Evolutionary conservation across 1,284 basidiomycete species (phyloP).

Genomic region (Rhodotorula sp.): DNA sequence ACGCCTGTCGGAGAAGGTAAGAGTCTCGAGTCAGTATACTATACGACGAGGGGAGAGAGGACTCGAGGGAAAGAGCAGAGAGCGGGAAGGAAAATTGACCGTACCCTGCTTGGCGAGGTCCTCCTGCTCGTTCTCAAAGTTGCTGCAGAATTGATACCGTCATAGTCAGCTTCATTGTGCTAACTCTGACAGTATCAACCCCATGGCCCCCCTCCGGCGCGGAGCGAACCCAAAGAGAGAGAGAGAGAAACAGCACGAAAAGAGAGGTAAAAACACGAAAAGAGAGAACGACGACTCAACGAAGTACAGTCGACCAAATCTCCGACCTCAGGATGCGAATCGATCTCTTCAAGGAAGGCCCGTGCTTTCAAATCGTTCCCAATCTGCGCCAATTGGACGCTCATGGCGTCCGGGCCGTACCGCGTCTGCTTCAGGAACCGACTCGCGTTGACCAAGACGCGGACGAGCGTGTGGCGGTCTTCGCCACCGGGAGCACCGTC

Average conservation of each 20-base stretch:
- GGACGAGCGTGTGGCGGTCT: slow-evolving; percentile 15
- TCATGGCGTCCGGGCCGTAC: slow-evolving; percentile 53
- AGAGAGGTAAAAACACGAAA: neutral
- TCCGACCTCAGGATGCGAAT: slow-evolving; percentile 46
- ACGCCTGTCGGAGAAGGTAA: neutral
- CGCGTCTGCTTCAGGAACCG: slow-evolving; percentile 48
- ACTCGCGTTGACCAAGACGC: slow-evolving; percentile 49
- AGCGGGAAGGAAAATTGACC: neutral
- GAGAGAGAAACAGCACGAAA: neutral
- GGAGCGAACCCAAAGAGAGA: neutral
- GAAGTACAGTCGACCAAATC: slow-evolving; percentile 14
- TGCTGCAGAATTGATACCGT: neutral
- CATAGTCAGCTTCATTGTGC: neutral
- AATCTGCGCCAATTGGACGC: slow-evolving; percentile 51
- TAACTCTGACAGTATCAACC: too few species aligned
- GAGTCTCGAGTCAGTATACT: too few species aligned
- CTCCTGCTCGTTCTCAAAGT: slow-evolving; percentile 9
- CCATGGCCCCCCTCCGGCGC: neutral
- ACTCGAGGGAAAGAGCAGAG: neutral
- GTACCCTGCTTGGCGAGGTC: neutral
- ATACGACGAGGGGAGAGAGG: too few species aligned
- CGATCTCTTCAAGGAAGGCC: slow-evolving; percentile 52
- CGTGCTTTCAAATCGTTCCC: slow-evolving; percentile 49
- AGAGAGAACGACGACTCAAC: neutral
- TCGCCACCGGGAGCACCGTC: slow-evolving; percentile 21